These are phyloP conservation scores for Nakaseomyces sp. DNA, from an alignment of 1,139 yeast species.

Conservation along the genomic window DNA sequence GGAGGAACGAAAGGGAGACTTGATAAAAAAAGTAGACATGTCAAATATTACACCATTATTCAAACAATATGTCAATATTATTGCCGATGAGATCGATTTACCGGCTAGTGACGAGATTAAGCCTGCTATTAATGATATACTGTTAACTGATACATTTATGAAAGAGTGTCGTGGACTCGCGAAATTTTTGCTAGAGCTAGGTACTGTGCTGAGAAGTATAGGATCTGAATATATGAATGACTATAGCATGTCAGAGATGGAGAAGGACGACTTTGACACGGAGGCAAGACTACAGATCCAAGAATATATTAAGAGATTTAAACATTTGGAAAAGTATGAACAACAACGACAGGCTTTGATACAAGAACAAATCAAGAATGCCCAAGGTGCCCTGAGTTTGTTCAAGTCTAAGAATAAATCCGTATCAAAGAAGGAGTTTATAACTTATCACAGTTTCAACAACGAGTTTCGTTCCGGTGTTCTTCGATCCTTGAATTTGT, in stretches of 20 bases:
- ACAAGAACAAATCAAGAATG: slow-evolving; percentile 5
- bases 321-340: slow-evolving; percentile 45
- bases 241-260: slow-evolving; percentile 35
- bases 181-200: slow-evolving; percentile 35
- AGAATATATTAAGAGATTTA: slow-evolving; percentile 43
- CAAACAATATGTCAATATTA: slow-evolving; percentile 38
- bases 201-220: slow-evolving; percentile 36
- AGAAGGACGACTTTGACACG: slow-evolving; percentile 48
- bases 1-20: too few species aligned
- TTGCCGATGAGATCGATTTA: slow-evolving; percentile 31
- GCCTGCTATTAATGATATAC: slow-evolving; percentile 7
- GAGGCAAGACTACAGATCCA: slow-evolving; percentile 46
- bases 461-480: slow-evolving; percentile 28
- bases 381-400: slow-evolving; percentile 1
- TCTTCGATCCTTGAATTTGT: slow-evolving; percentile 24
- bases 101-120: slow-evolving; percentile 30
- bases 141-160: slow-evolving; percentile 43
- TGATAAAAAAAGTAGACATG: too few species aligned
- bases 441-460: slow-evolving; percentile 18
- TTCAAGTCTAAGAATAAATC: slow-evolving; percentile 2
- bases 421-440: slow-evolving; percentile 7
- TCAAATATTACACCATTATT: slow-evolving; percentile 47
- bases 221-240: slow-evolving; percentile 39
- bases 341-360: slow-evolving; percentile 30
- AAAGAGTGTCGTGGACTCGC: slow-evolving; percentile 44